phyloP scores from a whole-genome alignment of 768 basidiomycete genomes.

The Rhizopogon salebrosus region DNA sequence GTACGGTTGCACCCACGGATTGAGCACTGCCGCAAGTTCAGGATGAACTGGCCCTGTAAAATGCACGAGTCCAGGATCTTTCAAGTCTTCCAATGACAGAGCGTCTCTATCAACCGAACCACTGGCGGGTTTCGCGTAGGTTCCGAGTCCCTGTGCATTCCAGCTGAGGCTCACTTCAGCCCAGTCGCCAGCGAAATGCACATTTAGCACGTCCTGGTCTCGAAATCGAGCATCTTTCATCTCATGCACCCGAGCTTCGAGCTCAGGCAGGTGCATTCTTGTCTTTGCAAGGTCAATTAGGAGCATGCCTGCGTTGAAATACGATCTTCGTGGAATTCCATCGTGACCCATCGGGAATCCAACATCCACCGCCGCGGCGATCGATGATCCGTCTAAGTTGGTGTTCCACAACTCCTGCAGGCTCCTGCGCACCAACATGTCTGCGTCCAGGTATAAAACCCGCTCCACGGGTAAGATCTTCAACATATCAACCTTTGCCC shows the following conservation, averaged over 20 bases:
- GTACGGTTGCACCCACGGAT: slow-evolving; percentile 47
- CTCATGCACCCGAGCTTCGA: slow-evolving; percentile 20
- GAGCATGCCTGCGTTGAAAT: slow-evolving; percentile 56
- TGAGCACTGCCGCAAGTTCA: slow-evolving; percentile 37
- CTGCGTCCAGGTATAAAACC: slow-evolving; percentile 49
- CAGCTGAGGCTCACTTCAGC: slow-evolving; percentile 35
- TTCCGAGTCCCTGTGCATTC: slow-evolving; percentile 57
- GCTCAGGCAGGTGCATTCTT: slow-evolving; percentile 20
- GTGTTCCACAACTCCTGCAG: slow-evolving; percentile 39
- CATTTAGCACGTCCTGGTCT: slow-evolving; percentile 52
- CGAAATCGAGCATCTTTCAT: slow-evolving; percentile 28
- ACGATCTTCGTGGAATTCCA: slow-evolving; percentile 25
- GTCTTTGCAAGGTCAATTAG: slow-evolving; percentile 42
- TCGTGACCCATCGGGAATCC: slow-evolving; percentile 46
- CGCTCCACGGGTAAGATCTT: slow-evolving; percentile 43
- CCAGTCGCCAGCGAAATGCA: slow-evolving; percentile 41
- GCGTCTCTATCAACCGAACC: slow-evolving; percentile 29
- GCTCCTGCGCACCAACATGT: slow-evolving; percentile 39
- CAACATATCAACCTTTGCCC: slow-evolving; percentile 50
- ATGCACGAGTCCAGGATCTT: slow-evolving; percentile 44
- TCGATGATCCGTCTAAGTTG: slow-evolving; percentile 34
- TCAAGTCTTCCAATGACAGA: slow-evolving; percentile 30
- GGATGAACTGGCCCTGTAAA: slow-evolving; percentile 57
- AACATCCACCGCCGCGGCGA: slow-evolving; percentile 45
- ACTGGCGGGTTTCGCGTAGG: slow-evolving; percentile 41